Evolutionary conservation across 306 rosid species (phyloP), one percentile per base, ranked within the genome.

Genomic region (Dalbergia cochinchinensis): DNA sequence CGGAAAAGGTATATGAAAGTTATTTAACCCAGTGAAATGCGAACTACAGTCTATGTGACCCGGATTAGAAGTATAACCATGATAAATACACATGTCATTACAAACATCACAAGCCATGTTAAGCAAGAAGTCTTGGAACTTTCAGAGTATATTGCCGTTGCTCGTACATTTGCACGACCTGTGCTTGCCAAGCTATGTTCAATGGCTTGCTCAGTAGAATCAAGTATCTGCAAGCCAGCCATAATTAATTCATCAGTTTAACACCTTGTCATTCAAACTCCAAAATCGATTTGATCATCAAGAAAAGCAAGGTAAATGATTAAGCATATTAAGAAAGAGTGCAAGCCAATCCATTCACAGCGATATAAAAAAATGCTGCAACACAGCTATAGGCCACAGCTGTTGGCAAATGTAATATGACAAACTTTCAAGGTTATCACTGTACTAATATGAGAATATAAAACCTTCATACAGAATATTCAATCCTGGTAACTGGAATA

Each of bases 31-130:
- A 9, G 54, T 39, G 35, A 77, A 48, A 35, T 22, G 35, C 58
- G 73, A 55, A 55, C 18, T 34, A 16, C 66, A 66, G 11, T 51
- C 67, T 73, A 87, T 11, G 99, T 91, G 13, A 95, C 92, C 39
- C 98, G 96, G 82, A 93, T 93, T 44, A 95, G 83, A 79, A 93
- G 97, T 70, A 91, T 95, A 55, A 95, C 96, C 97, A 95, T 90
- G 83, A 92, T 73, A 83, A 95, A 95, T 20, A 91, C 85, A 42
- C 91, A 86, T 0, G 86, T 80, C 96, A 95, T 95, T 42, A 69
- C 84, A 82, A 95, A 92, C 47, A 95, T 83, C 15, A 83, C 35
- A 39, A 92, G 89, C 97, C 98, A 92, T 0, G 98, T 91, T 81
- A 92, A 84, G 88, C 97, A 91, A 13, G 98, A 84, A 34, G 98